Base-by-base conservation (phyloP, 768 basidiomycete species). In the Amanita thiersii region DNA sequence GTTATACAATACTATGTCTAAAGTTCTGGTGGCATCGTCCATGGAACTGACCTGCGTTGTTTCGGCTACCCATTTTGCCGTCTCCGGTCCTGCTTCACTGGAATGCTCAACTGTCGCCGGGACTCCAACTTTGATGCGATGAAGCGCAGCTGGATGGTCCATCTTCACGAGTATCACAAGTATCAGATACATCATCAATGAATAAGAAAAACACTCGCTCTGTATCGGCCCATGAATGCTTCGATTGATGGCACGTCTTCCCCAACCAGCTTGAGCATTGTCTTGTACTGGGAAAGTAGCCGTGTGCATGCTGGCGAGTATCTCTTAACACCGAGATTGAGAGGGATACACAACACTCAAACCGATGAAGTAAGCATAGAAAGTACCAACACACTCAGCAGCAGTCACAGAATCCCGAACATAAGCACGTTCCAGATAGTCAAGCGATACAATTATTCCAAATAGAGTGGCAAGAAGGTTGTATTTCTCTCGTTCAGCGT, bases 101-200 rank as follows among this genome's bases (percentile, higher is more conserved):
- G 88, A 87, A 59, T 98, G 94, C 57, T 98, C 93, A 3, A 96
- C 86, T 0, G 93, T 98, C 0, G 94, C 94, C 3, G 94, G 94
- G 0, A 98, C 92, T 7, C 93, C 93, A 1, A 97, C 86, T 55
- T 82, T 75, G 24, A 97, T 66, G 29, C 93, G 75, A 59, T 97
- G 90, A 6, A 94, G 63, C 2, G 94, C 94, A 8, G 94, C 94
- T 1, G 90, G 88, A 45, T 87, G 75, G 56, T 94, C 91, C 85
- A 94, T 89, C 86, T 91, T 46, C 10, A n/a, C 24, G 19, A 3
- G 24, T n/a, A 35, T 42, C 9, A 31, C 38, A 33, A 3, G 24
- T n/a, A 14, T 44, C 20, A 40, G 20, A 20, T 7, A 19, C 18
- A 11, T 32, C 5, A 39, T 21, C 29, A 19, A 19, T 11, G 23